phyloP scores from a whole-genome alignment of 2,329 filamentous ascomycete genomes.

The Teratosphaeria zuluensis region DNA sequence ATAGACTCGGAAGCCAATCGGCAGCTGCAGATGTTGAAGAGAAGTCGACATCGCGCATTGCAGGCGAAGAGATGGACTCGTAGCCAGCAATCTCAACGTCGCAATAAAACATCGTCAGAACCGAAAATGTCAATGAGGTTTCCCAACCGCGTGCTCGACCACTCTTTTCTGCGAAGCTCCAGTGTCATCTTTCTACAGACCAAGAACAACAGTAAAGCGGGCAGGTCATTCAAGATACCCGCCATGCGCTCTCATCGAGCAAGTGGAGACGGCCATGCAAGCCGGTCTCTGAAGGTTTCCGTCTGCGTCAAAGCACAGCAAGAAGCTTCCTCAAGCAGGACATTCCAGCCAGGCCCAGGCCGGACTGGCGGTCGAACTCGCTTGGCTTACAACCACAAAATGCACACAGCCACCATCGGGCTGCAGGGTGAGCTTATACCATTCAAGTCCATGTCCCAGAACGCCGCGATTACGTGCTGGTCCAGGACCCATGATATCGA shows the following conservation, averaged over 20 bases:
- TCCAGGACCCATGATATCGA: too few relatives aligned
- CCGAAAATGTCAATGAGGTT: too few relatives aligned
- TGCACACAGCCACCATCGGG: background rate
- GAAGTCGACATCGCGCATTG: background rate
- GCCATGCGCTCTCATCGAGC: too few relatives aligned
- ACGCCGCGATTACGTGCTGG: too few relatives aligned
- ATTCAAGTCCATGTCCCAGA: too few relatives aligned
- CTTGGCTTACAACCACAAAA: background rate
- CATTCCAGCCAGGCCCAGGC: background rate
- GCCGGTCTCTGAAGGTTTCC: background rate
- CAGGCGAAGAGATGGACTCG: background rate
- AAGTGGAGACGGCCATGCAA: too few relatives aligned
- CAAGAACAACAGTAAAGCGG: too few relatives aligned
- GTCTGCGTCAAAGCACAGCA: background rate
- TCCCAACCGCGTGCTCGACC: too few relatives aligned
- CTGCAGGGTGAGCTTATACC: background rate
- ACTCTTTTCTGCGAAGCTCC: too few relatives aligned
- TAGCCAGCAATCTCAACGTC: background rate
- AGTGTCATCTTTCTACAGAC: too few relatives aligned
- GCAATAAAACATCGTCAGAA: too few relatives aligned
- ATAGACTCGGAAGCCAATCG: background rate
- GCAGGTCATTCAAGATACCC: too few relatives aligned
- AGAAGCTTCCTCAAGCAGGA: background rate
- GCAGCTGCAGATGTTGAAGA: background rate
- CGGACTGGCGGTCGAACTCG: background rate